phyloP scores from a whole-genome alignment of 1,284 basidiomycete genomes.

The Ustilago nuda region DNA sequence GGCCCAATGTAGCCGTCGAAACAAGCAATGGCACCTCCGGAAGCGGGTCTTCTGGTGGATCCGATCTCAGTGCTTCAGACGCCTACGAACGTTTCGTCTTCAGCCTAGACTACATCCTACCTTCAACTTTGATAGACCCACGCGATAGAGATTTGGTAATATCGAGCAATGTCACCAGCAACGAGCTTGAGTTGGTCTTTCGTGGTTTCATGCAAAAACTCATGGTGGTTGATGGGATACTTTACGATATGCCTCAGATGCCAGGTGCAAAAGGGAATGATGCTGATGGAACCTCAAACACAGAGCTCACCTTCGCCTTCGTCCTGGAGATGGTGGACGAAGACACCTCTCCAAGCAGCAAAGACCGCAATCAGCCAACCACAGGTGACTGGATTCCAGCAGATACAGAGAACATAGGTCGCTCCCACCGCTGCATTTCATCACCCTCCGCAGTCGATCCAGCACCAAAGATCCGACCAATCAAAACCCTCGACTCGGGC shows the following conservation, averaged over 20 bases:
- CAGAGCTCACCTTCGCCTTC: constrained; percentile 82
- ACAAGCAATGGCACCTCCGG: neutral
- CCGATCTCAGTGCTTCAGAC: constrained; percentile 31
- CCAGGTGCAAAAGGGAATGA: constrained; percentile 10
- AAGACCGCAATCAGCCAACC: constrained; percentile 27
- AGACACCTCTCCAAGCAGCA: constrained; percentile 39
- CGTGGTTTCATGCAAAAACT: constrained; percentile 87
- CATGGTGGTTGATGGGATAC: constrained; percentile 80
- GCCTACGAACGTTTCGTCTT: constrained; percentile 77
- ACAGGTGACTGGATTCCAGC: constrained; percentile 51
- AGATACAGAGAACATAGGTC: constrained; percentile 30
- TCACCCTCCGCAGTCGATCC: neutral
- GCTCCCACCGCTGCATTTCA: constrained; percentile 4
- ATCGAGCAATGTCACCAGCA: constrained; percentile 76
- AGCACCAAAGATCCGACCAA: constrained; percentile 40
- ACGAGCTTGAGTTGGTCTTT: constrained; percentile 80
- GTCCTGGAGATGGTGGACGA: constrained; percentile 83
- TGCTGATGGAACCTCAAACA: constrained; percentile 70
- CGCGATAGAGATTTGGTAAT: constrained; percentile 73
- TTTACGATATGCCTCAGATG: constrained; percentile 68
- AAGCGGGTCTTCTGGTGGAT: constrained; percentile 18
- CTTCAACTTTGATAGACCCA: constrained; percentile 80
- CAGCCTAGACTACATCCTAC: constrained; percentile 74
- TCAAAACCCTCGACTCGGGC: constrained; percentile 51
- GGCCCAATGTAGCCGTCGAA: constrained; percentile 25